A percentile compares a stretch with the other conserved stretches of the same genome.
Evolutionary conservation across 148 eudicot species (phyloP).

Genomic region (Euryodendron excelsum): DNA sequence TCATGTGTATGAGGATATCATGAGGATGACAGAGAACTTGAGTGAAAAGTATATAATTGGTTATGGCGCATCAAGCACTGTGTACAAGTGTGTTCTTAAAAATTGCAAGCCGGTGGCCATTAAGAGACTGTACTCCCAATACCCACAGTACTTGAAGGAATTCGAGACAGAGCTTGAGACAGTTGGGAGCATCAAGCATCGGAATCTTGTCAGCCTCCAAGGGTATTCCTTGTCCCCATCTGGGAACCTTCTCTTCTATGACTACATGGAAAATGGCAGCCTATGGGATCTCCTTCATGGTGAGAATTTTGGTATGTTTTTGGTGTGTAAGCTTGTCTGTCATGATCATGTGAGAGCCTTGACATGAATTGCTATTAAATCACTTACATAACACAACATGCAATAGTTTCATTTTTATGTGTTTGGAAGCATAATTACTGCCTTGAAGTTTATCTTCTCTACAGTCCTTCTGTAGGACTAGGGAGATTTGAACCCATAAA

Average conservation of each 20-base stretch:
- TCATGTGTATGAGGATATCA: conserved; percentile 94
- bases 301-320: conserved; percentile 20
- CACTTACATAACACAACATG: neutral
- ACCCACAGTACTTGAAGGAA: conserved; percentile 73
- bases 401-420: neutral
- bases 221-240: conserved; percentile 88
- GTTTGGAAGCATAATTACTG: neutral
- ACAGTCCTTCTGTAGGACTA: neutral
- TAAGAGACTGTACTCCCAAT: conserved; percentile 78
- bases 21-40: conserved; percentile 98
- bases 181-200: conserved; percentile 94
- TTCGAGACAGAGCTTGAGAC: conserved; percentile 97
- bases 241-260: conserved; percentile 95
- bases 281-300: conserved; percentile 99
- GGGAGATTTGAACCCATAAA: neutral
- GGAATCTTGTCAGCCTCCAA: conserved; percentile 89
- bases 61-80: conserved; percentile 94
- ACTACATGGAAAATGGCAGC: conserved; percentile 99
- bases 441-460: too few relatives aligned
- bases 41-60: conserved; percentile 95
- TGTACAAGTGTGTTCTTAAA: conserved; percentile 94
- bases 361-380: neutral
- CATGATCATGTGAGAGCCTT: neutral
- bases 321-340: neutral
- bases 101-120: conserved; percentile 95